These are phyloP conservation scores for Pythium inflatum DNA, from an alignment of 352 stramenopile genomes.

Conservation along the genomic window DNA sequence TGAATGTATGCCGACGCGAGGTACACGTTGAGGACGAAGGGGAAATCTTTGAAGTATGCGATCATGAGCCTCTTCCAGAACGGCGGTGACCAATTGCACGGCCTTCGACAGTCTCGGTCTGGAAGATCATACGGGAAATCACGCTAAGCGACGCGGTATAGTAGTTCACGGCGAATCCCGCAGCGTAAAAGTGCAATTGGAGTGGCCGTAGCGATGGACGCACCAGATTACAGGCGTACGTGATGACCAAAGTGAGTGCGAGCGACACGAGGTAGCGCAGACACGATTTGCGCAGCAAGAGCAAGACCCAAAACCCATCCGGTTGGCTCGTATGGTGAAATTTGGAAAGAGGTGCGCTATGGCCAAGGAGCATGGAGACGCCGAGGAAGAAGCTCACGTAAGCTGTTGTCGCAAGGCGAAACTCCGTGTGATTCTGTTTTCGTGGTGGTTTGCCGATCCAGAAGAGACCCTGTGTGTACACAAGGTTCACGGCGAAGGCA, in stretches of 20 bases:
- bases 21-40: background rate
- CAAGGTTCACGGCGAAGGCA: constrained; percentile 3
- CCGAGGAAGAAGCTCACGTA: constrained; percentile 7
- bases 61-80: background rate
- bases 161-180: constrained; percentile 8
- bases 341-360: background rate
- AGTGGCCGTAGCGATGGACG: background rate
- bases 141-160: constrained; percentile 6
- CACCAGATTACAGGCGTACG: background rate
- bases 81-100: background rate
- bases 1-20: constrained; percentile 24
- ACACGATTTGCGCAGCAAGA: background rate
- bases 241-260: background rate
- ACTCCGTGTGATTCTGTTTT: constrained; percentile 7
- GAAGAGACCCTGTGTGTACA: constrained; percentile 20
- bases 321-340: constrained; percentile 7
- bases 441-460: background rate
- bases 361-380: background rate
- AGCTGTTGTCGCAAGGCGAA: constrained; percentile 10
- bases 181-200: constrained; percentile 23
- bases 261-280: background rate
- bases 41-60: background rate
- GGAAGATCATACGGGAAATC: background rate
- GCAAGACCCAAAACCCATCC: background rate
- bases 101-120: constrained; percentile 19